phyloP scores from a whole-genome alignment of 2,329 filamentous ascomycete species.

The Fonsecaea nubica region DNA sequence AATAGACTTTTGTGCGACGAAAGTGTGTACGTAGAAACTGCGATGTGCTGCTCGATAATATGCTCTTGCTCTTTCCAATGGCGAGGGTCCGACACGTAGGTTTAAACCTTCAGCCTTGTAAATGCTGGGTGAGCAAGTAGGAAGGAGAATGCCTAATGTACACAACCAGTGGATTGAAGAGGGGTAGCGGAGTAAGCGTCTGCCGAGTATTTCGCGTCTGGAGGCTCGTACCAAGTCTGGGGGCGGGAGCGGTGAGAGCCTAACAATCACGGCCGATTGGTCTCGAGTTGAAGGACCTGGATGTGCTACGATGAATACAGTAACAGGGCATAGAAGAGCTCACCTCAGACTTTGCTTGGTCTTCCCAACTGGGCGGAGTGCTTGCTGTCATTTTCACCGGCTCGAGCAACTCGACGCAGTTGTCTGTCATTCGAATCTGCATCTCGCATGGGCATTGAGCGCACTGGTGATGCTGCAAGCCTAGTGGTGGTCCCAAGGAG shows the following conservation, averaged over 20 bases:
- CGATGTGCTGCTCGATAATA: neutral
- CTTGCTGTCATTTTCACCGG: neutral
- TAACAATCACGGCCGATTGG: neutral
- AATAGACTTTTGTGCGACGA: neutral
- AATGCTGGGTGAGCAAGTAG: neutral
- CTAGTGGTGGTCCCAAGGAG: neutral
- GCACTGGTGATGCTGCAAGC: neutral
- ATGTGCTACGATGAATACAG: neutral
- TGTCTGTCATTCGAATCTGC: neutral
- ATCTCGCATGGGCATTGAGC: neutral
- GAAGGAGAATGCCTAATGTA: neutral
- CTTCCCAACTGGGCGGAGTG: neutral
- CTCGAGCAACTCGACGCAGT: neutral
- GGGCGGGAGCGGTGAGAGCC: neutral
- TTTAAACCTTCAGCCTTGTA: constrained; percentile 2
- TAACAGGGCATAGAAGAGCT: neutral
- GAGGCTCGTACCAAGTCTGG: neutral
- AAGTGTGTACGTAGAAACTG: neutral
- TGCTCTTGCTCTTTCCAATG: neutral
- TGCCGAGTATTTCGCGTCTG: neutral
- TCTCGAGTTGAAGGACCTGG: neutral
- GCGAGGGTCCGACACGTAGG: neutral
- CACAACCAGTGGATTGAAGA: neutral
- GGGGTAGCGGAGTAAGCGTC: neutral
- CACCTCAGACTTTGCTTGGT: neutral